Base-by-base conservation (phyloP, 2,329 filamentous ascomycete species). In the Periglandula ipomoeae region DNA sequence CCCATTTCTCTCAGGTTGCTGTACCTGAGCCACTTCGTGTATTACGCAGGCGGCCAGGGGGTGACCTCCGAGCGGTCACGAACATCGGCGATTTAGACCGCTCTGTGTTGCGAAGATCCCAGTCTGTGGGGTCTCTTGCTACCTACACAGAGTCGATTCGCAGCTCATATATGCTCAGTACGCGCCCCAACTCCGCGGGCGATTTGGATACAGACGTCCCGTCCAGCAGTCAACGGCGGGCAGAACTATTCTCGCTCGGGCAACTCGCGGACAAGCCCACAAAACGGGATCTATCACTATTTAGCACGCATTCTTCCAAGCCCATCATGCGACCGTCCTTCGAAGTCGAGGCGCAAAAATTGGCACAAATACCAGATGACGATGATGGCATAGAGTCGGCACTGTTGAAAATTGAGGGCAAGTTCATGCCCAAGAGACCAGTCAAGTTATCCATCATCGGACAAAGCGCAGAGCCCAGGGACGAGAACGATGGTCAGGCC, bases 341-440 rank as follows among this genome's bases (percentile, higher is more conserved):
- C 57, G 89, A 97, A 64, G 84, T 79, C 3, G 89, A 95, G 58
- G 88, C 94, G 1, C 83, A 90, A 51, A 87, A 87, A 57, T 79
- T 98, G 47, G 88, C 90, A 2, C 83, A 87, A 48, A 87, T 97
- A 23, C 89, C 91, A 0, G 90, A 96, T 34, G 63, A 71, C 15
- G 78, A 83, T 52, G 87, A 94, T 60, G 89, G 89, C 6, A 83
- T 97, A 23, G 93, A 97, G 61, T 89, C 90, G n/a, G 88, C 93
- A 0, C 66, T 98, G 45, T 69, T 90, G 57, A 98, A 97, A 60
- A 75, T 98, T 0, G 93, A 98, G 69, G 93, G 93, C 9, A 91
- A 81, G 56, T 93, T 84, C 57, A 19, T 17, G 10, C 77, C 84
- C 61, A 82, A 75, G 56, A 79, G 65, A 56, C 53, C 63, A 0